Conservation (phyloP, 768 basidiomycete genomes). For the Ramaria rubella region DNA sequence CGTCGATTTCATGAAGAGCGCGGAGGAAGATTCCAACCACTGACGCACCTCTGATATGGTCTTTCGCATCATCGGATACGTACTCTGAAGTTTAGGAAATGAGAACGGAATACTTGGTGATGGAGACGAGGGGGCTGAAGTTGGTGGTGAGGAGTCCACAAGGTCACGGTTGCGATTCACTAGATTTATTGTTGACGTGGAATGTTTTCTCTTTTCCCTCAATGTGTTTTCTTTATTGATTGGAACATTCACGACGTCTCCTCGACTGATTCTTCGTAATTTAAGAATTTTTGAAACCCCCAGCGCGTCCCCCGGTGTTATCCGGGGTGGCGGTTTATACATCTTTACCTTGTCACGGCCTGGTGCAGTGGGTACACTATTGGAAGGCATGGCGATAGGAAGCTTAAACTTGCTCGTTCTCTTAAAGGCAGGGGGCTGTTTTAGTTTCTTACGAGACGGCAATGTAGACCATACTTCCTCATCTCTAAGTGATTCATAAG, state of each 20-base stretch:
- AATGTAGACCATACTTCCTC: conserved; percentile 19
- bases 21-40: neutral
- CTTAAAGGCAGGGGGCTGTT: neutral
- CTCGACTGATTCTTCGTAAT: neutral
- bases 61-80: conserved; percentile 1
- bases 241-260: neutral
- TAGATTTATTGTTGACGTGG: neutral
- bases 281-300: neutral
- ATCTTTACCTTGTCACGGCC: neutral
- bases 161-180: neutral
- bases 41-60: conserved; percentile 2
- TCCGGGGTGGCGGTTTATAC: conserved; percentile 1
- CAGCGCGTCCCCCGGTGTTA: neutral
- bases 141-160: neutral
- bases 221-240: neutral
- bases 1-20: too few relatives aligned
- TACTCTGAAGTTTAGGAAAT: neutral
- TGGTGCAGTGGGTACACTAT: neutral
- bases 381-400: neutral
- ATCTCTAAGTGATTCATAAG: neutral
- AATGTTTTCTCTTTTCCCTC: neutral
- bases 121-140: neutral
- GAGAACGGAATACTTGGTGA: neutral
- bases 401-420: conserved; percentile 4
- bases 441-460: conserved; percentile 11